Evolutionary conservation across 139 green algal genomes (phyloP).

Genomic region (Edaphochlamys debaryana): DNA sequence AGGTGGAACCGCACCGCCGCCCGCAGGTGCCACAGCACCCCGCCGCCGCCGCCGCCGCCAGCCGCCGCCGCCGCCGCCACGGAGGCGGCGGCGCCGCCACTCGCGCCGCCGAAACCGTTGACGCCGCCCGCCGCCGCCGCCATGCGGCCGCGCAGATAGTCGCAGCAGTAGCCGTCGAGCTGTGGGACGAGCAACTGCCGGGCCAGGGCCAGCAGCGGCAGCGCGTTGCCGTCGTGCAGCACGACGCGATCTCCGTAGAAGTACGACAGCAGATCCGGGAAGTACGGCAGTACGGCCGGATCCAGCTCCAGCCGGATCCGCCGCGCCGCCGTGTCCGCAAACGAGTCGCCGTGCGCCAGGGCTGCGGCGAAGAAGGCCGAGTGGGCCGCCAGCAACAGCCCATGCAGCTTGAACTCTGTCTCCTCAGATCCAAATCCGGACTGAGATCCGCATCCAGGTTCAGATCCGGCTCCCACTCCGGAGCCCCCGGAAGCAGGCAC

Average conservation of each 20-base stretch:
- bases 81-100: too few relatives aligned
- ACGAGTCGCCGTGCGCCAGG: background rate
- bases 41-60: background rate
- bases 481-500: too few relatives aligned
- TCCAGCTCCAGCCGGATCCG: conserved; percentile 8
- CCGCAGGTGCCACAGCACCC: conserved; percentile 40
- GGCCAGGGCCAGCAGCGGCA: conserved; percentile 47
- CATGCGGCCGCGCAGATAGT: conserved; percentile 37
- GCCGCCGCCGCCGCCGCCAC: too few relatives aligned
- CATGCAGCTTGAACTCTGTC: conserved; percentile 19
- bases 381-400: conserved; percentile 17
- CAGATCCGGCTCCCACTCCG: too few relatives aligned
- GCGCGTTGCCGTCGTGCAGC: conserved; percentile 27
- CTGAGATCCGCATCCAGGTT: too few relatives aligned
- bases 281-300: background rate
- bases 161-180: conserved; percentile 32
- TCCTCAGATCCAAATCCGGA: background rate
- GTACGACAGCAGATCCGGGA: conserved; percentile 13
- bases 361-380: conserved; percentile 30
- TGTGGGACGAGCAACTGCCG: conserved; percentile 46
- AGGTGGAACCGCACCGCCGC: conserved; percentile 47
- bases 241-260: conserved; percentile 44
- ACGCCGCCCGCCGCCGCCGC: too few relatives aligned
- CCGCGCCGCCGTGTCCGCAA: conserved; percentile 3
- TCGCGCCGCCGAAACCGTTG: too few relatives aligned